Percentiles rank a stretch among this genome's conserved stretches.
phyloP scores from a whole-genome alignment of 192 early-diverging fungal genomes.

The Diversispora epigaea region DNA sequence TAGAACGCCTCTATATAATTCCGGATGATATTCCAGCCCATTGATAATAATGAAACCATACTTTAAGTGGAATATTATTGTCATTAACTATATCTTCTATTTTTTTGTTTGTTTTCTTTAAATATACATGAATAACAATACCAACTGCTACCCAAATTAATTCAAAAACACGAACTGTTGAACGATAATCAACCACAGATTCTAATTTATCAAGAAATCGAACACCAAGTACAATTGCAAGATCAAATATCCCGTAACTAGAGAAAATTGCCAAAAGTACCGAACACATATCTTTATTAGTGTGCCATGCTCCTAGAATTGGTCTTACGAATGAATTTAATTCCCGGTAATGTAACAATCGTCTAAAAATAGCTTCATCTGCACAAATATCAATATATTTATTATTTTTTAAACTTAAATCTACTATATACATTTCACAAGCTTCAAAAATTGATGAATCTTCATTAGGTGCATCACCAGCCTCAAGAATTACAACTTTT shows the following conservation, averaged over 20 bases:
- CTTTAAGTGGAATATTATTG: conserved; percentile 13
- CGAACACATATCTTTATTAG: background rate
- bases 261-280: background rate
- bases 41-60: conserved; percentile 16
- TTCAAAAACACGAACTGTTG: conserved; percentile 14
- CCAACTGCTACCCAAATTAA: background rate
- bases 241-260: conserved; percentile 1
- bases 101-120: background rate
- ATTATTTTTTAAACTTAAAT: background rate
- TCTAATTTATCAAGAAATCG: conserved; percentile 22
- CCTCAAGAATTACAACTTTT: conserved; percentile 18
- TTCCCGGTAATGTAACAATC: background rate
- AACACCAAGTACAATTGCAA: conserved; percentile 1
- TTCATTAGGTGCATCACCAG: background rate
- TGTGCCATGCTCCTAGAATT: conserved; percentile 7
- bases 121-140: conserved; percentile 14
- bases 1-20: too few relatives aligned
- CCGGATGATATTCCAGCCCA: too few relatives aligned
- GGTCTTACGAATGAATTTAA: background rate
- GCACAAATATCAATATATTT: background rate
- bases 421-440: background rate
- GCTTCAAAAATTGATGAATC: conserved; percentile 3
- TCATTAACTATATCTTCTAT: background rate
- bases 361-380: conserved; percentile 1
- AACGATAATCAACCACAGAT: background rate